These are phyloP conservation scores for Beauveria sp. DNA, from an alignment of 2,329 filamentous ascomycete genomes.

Conservation along the genomic window DNA sequence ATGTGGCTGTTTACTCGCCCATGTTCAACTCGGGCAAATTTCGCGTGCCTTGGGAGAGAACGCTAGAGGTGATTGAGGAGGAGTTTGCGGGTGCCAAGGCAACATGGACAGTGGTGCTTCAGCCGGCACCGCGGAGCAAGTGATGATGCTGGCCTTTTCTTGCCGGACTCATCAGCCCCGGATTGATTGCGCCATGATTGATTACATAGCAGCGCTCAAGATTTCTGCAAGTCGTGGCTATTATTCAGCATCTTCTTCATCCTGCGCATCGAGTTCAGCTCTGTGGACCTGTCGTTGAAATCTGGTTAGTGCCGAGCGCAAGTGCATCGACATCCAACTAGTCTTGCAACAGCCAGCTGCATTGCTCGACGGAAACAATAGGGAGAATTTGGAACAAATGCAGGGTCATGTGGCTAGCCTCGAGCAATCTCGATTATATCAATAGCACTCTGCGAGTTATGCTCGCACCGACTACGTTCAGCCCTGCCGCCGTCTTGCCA, in stretches of 20 bases:
- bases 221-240: background rate
- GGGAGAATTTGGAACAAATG: background rate
- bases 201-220: background rate
- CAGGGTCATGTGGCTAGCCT: background rate
- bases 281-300: background rate
- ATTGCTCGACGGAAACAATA: background rate
- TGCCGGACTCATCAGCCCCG: background rate
- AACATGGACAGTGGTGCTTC: constrained; percentile 1
- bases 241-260: background rate
- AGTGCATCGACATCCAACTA: background rate
- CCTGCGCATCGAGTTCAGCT: background rate
- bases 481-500: background rate
- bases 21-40: constrained; percentile 19
- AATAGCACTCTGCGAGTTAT: background rate
- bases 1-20: constrained; percentile 16
- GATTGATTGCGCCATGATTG: background rate
- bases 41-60: constrained; percentile 18
- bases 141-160: background rate
- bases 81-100: constrained; percentile 2
- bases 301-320: background rate
- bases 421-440: background rate
- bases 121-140: background rate
- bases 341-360: background rate
- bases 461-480: background rate
- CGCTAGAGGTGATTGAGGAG: constrained; percentile 7